A percentile compares a stretch with the other conserved stretches of the same genome.
These are phyloP conservation scores for Fusarium metavorans DNA, from an alignment of 2,329 filamentous ascomycete species.

Conservation along the genomic window DNA sequence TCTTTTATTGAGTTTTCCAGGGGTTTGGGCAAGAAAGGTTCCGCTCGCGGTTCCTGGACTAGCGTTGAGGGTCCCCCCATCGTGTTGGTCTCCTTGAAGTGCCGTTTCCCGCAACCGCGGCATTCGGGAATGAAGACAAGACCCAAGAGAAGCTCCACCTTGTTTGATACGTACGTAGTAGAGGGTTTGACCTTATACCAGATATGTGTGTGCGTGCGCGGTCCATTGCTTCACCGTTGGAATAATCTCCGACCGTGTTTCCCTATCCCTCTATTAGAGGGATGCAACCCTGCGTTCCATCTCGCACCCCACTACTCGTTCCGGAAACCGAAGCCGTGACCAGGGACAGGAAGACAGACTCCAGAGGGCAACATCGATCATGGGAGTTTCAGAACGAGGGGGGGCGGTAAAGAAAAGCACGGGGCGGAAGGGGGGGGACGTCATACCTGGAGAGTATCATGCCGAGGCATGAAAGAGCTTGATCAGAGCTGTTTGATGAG, in stretches of 20 bases:
- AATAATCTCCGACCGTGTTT: constrained; percentile 40
- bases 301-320: constrained; percentile 44
- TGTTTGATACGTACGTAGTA: background rate
- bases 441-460: constrained; percentile 6
- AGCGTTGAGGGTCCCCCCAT: constrained; percentile 1
- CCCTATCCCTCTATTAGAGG: background rate
- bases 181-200: background rate
- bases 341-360: background rate
- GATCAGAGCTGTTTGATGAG: background rate
- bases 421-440: background rate
- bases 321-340: constrained; percentile 35
- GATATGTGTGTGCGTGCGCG: background rate
- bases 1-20: background rate
- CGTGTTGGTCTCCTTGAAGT: constrained; percentile 9
- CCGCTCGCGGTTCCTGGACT: constrained; percentile 24
- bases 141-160: background rate
- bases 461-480: constrained; percentile 3
- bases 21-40: background rate
- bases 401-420: background rate
- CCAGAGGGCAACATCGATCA: constrained; percentile 2
- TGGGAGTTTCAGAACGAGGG: constrained; percentile 7
- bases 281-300: constrained; percentile 28
- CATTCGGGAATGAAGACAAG: constrained; percentile 5
- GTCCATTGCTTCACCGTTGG: background rate
- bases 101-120: constrained; percentile 27